A percentile compares a stretch with the other conserved stretches of the same genome.
Conservation (phyloP, 805 yeast genomes). For the Hanseniaspora clermontiae region DNA sequence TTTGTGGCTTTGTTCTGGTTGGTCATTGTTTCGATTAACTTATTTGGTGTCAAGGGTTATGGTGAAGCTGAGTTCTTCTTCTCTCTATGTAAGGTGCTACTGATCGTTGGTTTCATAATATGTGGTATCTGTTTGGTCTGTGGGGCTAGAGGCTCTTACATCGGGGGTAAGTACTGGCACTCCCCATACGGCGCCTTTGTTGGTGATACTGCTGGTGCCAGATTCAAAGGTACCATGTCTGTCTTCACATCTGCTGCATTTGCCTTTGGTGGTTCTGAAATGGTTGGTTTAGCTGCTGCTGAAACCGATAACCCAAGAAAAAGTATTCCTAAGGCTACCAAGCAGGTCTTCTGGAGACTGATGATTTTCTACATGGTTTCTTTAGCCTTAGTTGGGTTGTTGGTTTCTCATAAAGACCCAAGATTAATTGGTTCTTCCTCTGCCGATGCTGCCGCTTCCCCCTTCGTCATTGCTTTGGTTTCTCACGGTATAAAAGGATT, state of each 20-base stretch:
- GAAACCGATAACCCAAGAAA: constrained; percentile 38
- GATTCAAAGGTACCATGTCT: constrained; percentile 42
- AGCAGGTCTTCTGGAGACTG: constrained; percentile 47
- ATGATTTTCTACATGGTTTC: constrained; percentile 37
- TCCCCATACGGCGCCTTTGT: constrained; percentile 46
- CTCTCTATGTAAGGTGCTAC: constrained; percentile 37
- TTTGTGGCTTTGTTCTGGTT: constrained; percentile 39
- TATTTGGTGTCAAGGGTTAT: constrained; percentile 44
- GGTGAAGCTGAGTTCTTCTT: constrained; percentile 44
- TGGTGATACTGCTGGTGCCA: constrained; percentile 26
- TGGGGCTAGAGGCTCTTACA: constrained; percentile 37
- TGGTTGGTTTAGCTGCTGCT: constrained; percentile 40
- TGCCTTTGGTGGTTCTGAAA: constrained; percentile 43
- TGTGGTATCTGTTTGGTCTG: constrained; percentile 38
- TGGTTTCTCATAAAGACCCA: constrained; percentile 36
- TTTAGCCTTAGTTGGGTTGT: constrained; percentile 33
- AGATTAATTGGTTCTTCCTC: constrained; percentile 37
- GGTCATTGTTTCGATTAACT: constrained; percentile 36
- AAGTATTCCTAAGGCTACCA: constrained; percentile 39
- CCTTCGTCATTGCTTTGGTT: constrained; percentile 61
- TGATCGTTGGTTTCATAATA: constrained; percentile 44
- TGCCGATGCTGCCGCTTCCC: constrained; percentile 56
- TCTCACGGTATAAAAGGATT: constrained; percentile 52
- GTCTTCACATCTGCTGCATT: constrained; percentile 46
- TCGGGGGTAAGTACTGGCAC: constrained; percentile 41